Base-by-base conservation (phyloP, 75 land plant species). In the Cunninghamia lanceolata region DNA sequence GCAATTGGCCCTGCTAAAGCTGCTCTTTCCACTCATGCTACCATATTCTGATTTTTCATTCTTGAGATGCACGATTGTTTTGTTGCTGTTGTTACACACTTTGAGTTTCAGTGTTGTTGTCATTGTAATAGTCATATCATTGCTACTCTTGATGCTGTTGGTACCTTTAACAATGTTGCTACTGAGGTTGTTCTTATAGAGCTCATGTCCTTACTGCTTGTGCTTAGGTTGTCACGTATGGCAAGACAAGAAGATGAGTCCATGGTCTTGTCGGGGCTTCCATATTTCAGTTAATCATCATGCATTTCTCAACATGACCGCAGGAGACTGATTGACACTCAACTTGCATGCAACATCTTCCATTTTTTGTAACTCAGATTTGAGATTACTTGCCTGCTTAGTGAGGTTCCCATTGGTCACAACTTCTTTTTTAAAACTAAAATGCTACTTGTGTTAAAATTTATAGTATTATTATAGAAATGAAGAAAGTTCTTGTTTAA, bases 21-120 rank as follows among this genome's bases (percentile, higher is more conserved):
- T 92, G 85, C 90, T 92, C 87, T 90, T 90, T 2, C 88, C 92
- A 86, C 93, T 92, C 85, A 59, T 25, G 68, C 6, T 25, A 19
- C 28, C 68, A 59, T 59, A 25, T 30, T 87, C 91, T 15, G 28
- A 30, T 7, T 82, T 85, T 2, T 86, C 90, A 63, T 87, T 84
- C 84, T 90, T 90, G 32, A 81, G 75, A 85, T 84, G 86, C 16
- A 46, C 83, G 14, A 82, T n/a, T 39, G n/a, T 3, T 47, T 82
- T 82, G 34, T 59, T 59, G 35, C 17, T 82, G 34, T 59, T 59
- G 25, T 34, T 52, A 34, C 19, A 46, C 68, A 68, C 89, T 78
- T 74, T 75, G 9, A 80, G 79, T 36, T 87, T 89, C 45, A 66
- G 54, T 0, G 88, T 19, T 32, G 53, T 74, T 2, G 88, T 34